Evolutionary conservation across 768 basidiomycete species (phyloP), one percentile per base, ranked within the genome.

Genomic region (Boletus reticulatus): DNA sequence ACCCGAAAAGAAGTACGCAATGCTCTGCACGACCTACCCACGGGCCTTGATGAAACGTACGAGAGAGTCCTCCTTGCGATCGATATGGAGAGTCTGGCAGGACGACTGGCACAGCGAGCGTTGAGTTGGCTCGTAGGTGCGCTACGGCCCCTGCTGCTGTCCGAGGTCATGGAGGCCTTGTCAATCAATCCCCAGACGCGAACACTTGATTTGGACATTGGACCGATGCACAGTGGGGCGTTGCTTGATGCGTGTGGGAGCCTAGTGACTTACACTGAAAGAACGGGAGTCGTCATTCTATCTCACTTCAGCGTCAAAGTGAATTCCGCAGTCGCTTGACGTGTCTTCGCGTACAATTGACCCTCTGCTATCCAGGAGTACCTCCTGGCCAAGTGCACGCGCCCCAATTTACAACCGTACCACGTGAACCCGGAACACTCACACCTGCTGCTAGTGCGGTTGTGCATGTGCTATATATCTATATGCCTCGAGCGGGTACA

Each of bases 171-270:
- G 48, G 53, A 43, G 36, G 53, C 14, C 5, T 19, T 55, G 17
- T 54, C 53, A 10, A 37, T 50, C 41, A 37, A 54, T 17, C 47
- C 50, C 29, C 12, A 17, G n/a, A 37, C 53, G 19, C 41, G 41
- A 29, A 43, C 24, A 17, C 34, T 54, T 17, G 53, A 54, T 43
- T 17, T 3, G 1, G 46, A 48, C 8, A 22, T 43, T 6, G 27
- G 45, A 17, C 56, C 56, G 11, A 56, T 57, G 56, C 56, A 57
- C 10, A 37, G 4, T 16, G 45, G 53, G 10, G 45, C 45, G 0
- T 43, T 56, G 32, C n/a, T 57, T 34, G 52, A 56, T 38, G 52
- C 56, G 1, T 56, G 56, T 19, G 45, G 56, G n/a, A 56, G 52
- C 20, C 20, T 56, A 3, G 45, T 56, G 17, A 55, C 56, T 3